These are phyloP conservation scores for Corrigiola litoralis DNA, from an alignment of 179 eudicot genomes.

Conservation along the genomic window DNA sequence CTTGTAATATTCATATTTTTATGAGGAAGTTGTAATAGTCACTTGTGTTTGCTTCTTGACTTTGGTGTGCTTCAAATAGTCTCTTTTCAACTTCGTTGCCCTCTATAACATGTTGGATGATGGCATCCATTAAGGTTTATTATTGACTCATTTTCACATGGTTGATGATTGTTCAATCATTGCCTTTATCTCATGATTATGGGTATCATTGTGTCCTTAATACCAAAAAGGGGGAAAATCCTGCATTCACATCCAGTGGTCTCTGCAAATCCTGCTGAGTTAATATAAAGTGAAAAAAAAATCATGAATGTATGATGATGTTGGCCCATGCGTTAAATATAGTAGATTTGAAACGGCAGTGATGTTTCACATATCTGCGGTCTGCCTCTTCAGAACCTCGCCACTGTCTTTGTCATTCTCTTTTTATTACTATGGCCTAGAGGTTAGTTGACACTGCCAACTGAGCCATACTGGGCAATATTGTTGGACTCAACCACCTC, in stretches of 20 bases:
- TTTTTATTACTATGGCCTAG: too few species aligned
- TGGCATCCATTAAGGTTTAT: background rate
- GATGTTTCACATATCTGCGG: slow-evolving; percentile 4
- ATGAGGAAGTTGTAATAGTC: background rate
- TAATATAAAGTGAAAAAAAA: background rate
- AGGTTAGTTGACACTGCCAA: slow-evolving; percentile 21
- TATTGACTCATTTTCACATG: slow-evolving; percentile 14
- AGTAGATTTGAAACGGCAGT: too few species aligned
- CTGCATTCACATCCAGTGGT: too few species aligned
- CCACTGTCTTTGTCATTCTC: background rate
- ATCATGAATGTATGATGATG: background rate
- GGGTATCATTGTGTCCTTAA: slow-evolving; percentile 12
- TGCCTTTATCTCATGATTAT: slow-evolving; percentile 20
- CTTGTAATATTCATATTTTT: background rate
- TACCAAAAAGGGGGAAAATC: background rate
- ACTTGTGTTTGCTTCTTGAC: background rate
- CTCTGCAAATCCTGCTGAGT: background rate
- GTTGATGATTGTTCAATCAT: slow-evolving; percentile 16
- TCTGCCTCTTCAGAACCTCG: background rate
- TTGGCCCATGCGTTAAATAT: slow-evolving; percentile 3
- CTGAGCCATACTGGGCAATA: slow-evolving; percentile 7
- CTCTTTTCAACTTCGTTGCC: background rate
- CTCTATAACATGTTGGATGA: background rate
- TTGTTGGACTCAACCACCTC: slow-evolving; percentile 13
- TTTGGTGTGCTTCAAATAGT: background rate